Percentiles rank a stretch among this genome's conserved stretches.
phyloP scores from a whole-genome alignment of 2,329 filamentous ascomycete genomes.

The Xylaria sp. region DNA sequence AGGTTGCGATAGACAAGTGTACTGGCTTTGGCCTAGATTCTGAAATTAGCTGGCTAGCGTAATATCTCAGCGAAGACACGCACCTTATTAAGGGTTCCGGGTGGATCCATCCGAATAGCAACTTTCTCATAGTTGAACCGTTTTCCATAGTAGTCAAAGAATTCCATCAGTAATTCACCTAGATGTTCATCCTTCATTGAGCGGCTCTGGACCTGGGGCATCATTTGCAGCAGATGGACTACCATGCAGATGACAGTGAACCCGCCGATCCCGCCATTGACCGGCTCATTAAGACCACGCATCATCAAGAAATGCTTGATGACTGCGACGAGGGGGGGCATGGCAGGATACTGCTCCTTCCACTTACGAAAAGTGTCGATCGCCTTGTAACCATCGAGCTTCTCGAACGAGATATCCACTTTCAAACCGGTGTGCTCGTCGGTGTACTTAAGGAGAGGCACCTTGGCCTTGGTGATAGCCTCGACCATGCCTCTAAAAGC shows the following conservation, averaged over 20 bases:
- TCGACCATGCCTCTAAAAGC: constrained; percentile 69
- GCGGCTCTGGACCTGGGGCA: constrained; percentile 75
- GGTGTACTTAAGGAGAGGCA: constrained; percentile 92
- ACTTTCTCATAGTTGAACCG: constrained; percentile 76
- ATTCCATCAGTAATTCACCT: constrained; percentile 84
- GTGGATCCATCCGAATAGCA: constrained; percentile 81
- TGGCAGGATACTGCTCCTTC: constrained; percentile 82
- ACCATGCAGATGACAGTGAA: constrained; percentile 96
- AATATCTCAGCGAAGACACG: constrained; percentile 12
- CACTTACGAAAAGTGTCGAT: constrained; percentile 83
- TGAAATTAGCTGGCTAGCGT: constrained; percentile 34
- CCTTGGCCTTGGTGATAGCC: constrained; percentile 79
- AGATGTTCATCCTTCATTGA: constrained; percentile 71
- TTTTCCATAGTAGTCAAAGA: constrained; percentile 90
- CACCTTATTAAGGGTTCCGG: constrained; percentile 78
- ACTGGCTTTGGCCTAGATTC: constrained; percentile 56
- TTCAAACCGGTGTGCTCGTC: constrained; percentile 82
- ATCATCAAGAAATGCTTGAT: constrained; percentile 95
- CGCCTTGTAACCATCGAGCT: constrained; percentile 81
- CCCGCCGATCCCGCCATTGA: constrained; percentile 89
- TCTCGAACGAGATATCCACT: constrained; percentile 96
- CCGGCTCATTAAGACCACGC: constrained; percentile 90
- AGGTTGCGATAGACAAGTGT: constrained; percentile 67
- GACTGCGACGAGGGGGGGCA: constrained; percentile 86
- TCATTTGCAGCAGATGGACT: constrained; percentile 84